Conservation (phyloP, 2,329 filamentous ascomycete species). For the Epichloe baconii region DNA sequence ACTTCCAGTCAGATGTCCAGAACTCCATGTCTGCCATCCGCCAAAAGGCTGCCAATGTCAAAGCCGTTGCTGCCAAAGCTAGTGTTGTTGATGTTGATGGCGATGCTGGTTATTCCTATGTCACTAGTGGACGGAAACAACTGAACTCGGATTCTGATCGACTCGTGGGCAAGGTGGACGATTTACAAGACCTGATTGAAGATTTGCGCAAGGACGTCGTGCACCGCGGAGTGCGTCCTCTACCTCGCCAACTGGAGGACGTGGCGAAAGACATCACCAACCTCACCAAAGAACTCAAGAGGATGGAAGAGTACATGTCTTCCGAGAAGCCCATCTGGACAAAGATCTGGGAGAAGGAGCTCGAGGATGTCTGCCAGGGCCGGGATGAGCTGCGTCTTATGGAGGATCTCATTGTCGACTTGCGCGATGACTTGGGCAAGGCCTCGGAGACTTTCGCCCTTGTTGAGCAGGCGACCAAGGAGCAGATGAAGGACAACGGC, state of each 20-base stretch:
- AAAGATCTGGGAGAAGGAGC: slow-evolving; percentile 97
- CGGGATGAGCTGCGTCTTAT: slow-evolving; percentile 90
- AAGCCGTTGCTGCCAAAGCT: slow-evolving; percentile 58
- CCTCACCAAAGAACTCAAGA: slow-evolving; percentile 77
- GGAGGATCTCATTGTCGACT: slow-evolving; percentile 84
- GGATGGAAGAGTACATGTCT: slow-evolving; percentile 84
- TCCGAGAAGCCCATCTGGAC: slow-evolving; percentile 95
- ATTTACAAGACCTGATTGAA: slow-evolving; percentile 93
- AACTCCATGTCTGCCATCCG: slow-evolving; percentile 76
- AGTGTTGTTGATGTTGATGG: slow-evolving; percentile 59
- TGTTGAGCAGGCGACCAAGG: slow-evolving; percentile 95
- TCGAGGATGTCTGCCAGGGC: slow-evolving; percentile 92
- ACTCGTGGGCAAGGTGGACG: slow-evolving; percentile 84
- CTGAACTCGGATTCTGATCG: slow-evolving; percentile 79
- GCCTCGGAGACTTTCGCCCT: slow-evolving; percentile 85
- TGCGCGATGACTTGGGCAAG: slow-evolving; percentile 92
- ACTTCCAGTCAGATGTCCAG: slow-evolving; percentile 78
- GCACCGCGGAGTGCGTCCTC: slow-evolving; percentile 74
- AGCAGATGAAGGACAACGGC: slow-evolving; percentile 72
- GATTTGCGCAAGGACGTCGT: slow-evolving; percentile 97
- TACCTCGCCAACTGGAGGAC: slow-evolving; percentile 77
- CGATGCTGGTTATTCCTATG: slow-evolving; percentile 72
- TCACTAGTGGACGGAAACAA: slow-evolving; percentile 75
- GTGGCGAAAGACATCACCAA: slow-evolving; percentile 79
- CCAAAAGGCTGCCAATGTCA: slow-evolving; percentile 69